These are phyloP conservation scores for Tulasnella sp. DNA, from an alignment of 768 basidiomycete genomes.

Conservation along the genomic window DNA sequence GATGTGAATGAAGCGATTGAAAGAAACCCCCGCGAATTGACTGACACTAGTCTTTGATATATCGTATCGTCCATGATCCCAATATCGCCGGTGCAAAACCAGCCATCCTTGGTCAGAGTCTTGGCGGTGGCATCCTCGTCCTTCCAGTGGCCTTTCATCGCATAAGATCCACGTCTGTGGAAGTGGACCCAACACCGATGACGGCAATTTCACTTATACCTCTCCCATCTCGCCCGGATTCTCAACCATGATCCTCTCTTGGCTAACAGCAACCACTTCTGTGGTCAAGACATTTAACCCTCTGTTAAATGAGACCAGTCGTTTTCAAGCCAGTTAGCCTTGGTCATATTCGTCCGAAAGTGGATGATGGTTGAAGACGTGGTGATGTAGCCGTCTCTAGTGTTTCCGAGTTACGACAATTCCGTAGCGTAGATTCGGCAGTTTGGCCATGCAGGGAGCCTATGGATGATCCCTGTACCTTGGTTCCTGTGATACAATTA, in stretches of 20 bases:
- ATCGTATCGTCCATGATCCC: conserved; percentile 37
- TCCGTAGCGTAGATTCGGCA: conserved; percentile 36
- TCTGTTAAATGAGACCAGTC: too few species aligned
- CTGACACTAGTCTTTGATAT: conserved; percentile 25
- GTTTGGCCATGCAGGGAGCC: too few species aligned
- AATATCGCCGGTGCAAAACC: conserved; percentile 47
- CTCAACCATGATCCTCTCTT: conserved; percentile 4
- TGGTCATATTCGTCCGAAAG: background rate
- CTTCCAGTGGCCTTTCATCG: conserved; percentile 53
- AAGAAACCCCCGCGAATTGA: background rate
- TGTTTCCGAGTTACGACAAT: conserved; percentile 48
- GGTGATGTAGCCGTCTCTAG: conserved; percentile 48
- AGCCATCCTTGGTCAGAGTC: conserved; percentile 43
- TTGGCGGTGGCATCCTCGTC: conserved; percentile 44
- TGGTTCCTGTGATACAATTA: too few species aligned
- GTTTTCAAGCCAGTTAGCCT: background rate
- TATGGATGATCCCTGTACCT: too few species aligned
- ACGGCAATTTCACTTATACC: conserved; percentile 15
- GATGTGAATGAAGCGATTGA: background rate
- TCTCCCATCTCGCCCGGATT: conserved; percentile 20
- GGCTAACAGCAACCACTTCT: conserved; percentile 40
- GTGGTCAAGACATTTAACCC: conserved; percentile 49
- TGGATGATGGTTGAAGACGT: conserved; percentile 29
- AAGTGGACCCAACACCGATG: background rate
- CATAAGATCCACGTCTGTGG: conserved; percentile 42